A percentile compares a stretch with the other conserved stretches of the same genome.
phyloP scores from a whole-genome alignment of 1,284 basidiomycete genomes.

The Sphagnurus paluster region DNA sequence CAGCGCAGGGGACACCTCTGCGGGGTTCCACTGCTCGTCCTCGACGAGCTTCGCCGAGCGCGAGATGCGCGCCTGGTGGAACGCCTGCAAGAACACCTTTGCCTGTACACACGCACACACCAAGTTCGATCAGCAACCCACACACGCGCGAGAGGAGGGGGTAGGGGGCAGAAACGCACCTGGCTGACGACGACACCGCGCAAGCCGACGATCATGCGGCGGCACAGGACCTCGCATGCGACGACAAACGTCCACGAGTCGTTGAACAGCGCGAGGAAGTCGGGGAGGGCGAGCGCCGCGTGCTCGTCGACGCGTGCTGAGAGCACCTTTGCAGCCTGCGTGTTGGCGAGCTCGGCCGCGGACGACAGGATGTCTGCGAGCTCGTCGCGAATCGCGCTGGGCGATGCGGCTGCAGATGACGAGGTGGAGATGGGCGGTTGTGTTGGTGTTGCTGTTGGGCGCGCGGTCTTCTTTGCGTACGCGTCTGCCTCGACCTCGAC shows the following conservation, averaged over 20 bases:
- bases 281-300: constrained; percentile 64
- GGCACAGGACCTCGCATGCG: constrained; percentile 80
- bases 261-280: constrained; percentile 84
- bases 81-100: constrained; percentile 82
- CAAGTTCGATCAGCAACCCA: too few relatives aligned
- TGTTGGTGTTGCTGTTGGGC: too few relatives aligned
- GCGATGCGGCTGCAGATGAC: constrained; percentile 24
- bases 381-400: constrained; percentile 50
- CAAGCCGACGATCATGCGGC: constrained; percentile 90
- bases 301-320: constrained; percentile 79
- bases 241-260: constrained; percentile 90
- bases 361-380: constrained; percentile 76
- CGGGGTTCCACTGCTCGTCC: constrained; percentile 86
- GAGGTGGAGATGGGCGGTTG: neutral
- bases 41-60: constrained; percentile 89
- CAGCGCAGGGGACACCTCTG: constrained; percentile 66
- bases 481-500: constrained; percentile 41
- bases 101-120: constrained; percentile 57
- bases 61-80: constrained; percentile 84
- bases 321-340: constrained; percentile 44
- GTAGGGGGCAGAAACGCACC: constrained; percentile 36
- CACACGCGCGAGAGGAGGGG: constrained; percentile 4
- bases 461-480: constrained; percentile 33
- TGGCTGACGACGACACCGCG: constrained; percentile 83
- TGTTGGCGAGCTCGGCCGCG: constrained; percentile 81